Conservation (phyloP, 2,329 filamentous ascomycete species). For the Rhynchosporium agropyri region DNA sequence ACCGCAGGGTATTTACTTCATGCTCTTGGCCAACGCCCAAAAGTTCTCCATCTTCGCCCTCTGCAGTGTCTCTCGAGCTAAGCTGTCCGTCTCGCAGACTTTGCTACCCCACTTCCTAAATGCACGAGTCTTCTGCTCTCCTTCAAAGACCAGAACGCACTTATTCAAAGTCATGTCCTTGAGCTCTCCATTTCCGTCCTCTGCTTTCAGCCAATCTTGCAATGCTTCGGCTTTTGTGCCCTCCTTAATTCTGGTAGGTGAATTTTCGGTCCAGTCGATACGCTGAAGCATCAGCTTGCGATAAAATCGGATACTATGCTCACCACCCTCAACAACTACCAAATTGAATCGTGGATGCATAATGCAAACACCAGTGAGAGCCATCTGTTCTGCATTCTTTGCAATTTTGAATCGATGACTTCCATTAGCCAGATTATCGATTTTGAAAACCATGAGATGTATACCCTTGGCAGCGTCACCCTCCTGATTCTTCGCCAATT, state of each 20-base stretch:
- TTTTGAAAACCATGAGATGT: conserved; percentile 83
- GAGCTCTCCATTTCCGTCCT: conserved; percentile 75
- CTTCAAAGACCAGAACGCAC: conserved; percentile 86
- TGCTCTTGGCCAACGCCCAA: conserved; percentile 83
- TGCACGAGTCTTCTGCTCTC: conserved; percentile 75
- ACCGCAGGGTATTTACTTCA: conserved; percentile 31
- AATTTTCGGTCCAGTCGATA: conserved; percentile 93
- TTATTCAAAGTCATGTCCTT: conserved; percentile 83
- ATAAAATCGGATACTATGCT: conserved; percentile 80
- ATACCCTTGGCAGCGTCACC: conserved; percentile 88
- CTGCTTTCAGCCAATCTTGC: conserved; percentile 75
- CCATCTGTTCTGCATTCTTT: conserved; percentile 87
- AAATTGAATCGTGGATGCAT: conserved; percentile 88
- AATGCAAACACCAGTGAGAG: conserved; percentile 86
- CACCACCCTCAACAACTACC: conserved; percentile 88
- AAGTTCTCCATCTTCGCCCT: conserved; percentile 92
- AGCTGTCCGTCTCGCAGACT: conserved; percentile 89
- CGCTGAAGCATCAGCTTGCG: conserved; percentile 92
- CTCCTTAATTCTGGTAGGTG: conserved; percentile 64
- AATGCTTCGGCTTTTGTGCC: conserved; percentile 65
- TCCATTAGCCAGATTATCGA: conserved; percentile 86
- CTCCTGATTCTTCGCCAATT: conserved; percentile 79
- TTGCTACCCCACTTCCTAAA: conserved; percentile 90
- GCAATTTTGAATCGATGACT: conserved; percentile 92
- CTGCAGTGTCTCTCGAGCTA: conserved; percentile 78